phyloP scores from a whole-genome alignment of 305 asterid species.

The Ruellia speciosa region DNA sequence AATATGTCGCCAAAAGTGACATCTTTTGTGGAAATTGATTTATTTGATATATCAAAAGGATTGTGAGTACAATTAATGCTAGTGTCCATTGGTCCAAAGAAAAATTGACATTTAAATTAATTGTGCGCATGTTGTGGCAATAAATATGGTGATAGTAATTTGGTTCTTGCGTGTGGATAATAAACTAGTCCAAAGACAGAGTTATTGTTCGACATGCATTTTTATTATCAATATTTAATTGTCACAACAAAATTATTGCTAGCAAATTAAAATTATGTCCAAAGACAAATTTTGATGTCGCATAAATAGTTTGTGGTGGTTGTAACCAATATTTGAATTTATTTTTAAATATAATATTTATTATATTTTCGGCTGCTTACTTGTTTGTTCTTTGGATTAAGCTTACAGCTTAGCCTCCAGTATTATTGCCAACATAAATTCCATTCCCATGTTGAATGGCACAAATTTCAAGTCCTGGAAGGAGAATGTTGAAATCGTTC shows the following conservation, averaged over 20 bases:
- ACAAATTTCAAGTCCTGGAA: not conserved
- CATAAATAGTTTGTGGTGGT: not conserved
- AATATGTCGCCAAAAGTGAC: not conserved
- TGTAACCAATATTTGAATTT: not conserved
- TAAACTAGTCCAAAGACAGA: not conserved
- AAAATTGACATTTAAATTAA: not conserved
- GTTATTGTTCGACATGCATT: no score
- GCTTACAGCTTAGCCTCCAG: not conserved
- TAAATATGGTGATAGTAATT: not conserved
- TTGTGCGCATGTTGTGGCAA: not conserved
- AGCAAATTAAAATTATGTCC: not conserved
- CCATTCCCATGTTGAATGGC: not conserved
- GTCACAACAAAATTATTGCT: not conserved
- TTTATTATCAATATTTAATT: conserved; percentile 4
- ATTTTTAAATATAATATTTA: no score
- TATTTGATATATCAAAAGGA: not conserved
- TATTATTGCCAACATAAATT: not conserved
- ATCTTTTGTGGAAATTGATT: not conserved
- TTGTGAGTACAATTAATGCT: no score
- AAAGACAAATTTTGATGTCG: conserved; percentile 8
- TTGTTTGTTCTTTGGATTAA: not conserved
- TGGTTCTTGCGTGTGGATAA: not conserved
- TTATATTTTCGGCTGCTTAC: not conserved
- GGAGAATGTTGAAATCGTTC: not conserved
- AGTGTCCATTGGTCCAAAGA: not conserved